A percentile compares a stretch with the other conserved stretches of the same genome.
Evolutionary conservation across 2,329 filamentous ascomycete genomes (phyloP).

Genomic region (Arthrobotrys megalospora): DNA sequence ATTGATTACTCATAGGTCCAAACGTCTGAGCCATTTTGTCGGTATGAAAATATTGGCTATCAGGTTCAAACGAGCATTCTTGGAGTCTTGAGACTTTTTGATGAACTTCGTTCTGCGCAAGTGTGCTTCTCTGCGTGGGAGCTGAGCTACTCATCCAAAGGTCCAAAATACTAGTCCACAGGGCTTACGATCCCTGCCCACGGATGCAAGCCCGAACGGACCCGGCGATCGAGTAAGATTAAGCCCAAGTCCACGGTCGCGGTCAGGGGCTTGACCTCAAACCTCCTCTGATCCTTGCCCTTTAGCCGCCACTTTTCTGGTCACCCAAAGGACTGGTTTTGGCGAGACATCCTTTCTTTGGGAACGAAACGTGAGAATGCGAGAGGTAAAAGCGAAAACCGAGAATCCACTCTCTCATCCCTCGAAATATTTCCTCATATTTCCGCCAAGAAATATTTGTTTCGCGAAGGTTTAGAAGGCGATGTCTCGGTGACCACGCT

Average conservation of each 20-base stretch:
- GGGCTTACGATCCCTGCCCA: slow-evolving; percentile 50
- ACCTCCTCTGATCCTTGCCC: slow-evolving; percentile 43
- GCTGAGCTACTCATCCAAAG: slow-evolving; percentile 19
- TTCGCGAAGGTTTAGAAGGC: slow-evolving; percentile 39
- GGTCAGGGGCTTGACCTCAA: slow-evolving; percentile 57
- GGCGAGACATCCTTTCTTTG: slow-evolving; percentile 28
- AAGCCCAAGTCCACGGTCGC: slow-evolving; percentile 59
- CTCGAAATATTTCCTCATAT: slow-evolving; percentile 37
- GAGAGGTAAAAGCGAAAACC: slow-evolving; percentile 14
- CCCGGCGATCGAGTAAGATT: slow-evolving; percentile 61
- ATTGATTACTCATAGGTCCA: slow-evolving; percentile 31
- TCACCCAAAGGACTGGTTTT: slow-evolving; percentile 47
- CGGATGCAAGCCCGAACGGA: slow-evolving; percentile 59
- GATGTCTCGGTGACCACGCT: slow-evolving; percentile 42
- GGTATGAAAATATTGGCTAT: neutral
- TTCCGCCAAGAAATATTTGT: slow-evolving; percentile 49
- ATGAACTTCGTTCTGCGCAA: neutral
- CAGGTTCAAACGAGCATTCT: neutral
- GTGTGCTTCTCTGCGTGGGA: slow-evolving; percentile 10
- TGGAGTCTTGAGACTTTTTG: neutral
- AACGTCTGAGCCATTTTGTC: slow-evolving; percentile 5
- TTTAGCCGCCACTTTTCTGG: slow-evolving; percentile 46
- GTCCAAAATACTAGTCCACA: slow-evolving; percentile 24
- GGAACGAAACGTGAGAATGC: slow-evolving; percentile 24
- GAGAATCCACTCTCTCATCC: slow-evolving; percentile 46